Evolutionary conservation across 495 filamentous ascomycete genomes (phyloP).

Genomic region (Penicillium lividum): DNA sequence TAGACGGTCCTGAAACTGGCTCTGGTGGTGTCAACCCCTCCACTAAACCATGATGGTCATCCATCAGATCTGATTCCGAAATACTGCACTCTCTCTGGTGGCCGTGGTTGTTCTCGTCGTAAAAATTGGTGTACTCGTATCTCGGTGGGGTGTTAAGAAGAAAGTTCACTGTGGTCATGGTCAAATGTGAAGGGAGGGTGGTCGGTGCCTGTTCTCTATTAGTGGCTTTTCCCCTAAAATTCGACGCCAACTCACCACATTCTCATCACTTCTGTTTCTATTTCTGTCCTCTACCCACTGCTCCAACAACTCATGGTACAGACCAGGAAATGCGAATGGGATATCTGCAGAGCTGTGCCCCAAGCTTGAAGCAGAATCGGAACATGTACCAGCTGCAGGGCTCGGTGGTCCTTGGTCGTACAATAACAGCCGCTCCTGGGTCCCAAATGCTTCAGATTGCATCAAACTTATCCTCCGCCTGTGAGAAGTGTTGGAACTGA

Average conservation of each 20-base stretch:
- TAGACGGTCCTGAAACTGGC: too few relatives aligned
- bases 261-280: not conserved
- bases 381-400: not conserved
- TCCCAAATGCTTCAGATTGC: conserved; percentile 6
- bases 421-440: conserved; percentile 11
- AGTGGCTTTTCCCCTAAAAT: not conserved
- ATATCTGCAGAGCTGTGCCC: conserved; percentile 16
- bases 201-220: not conserved
- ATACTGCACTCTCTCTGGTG: not conserved
- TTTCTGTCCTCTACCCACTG: conserved; percentile 19
- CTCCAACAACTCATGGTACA: conserved; percentile 23
- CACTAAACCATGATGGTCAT: not conserved
- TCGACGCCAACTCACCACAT: not conserved
- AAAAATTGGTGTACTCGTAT: not conserved
- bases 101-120: not conserved
- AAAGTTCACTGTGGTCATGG: not conserved
- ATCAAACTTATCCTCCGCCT: not conserved
- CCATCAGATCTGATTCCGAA: not conserved
- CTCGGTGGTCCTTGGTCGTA: not conserved
- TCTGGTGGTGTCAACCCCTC: not conserved
- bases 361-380: not conserved
- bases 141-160: not conserved
- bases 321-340: conserved; percentile 25
- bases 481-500: conserved; percentile 1
- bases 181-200: not conserved